phyloP scores from a whole-genome alignment of 192 early-diverging fungal species.

The Funneliformis mosseae region DNA sequence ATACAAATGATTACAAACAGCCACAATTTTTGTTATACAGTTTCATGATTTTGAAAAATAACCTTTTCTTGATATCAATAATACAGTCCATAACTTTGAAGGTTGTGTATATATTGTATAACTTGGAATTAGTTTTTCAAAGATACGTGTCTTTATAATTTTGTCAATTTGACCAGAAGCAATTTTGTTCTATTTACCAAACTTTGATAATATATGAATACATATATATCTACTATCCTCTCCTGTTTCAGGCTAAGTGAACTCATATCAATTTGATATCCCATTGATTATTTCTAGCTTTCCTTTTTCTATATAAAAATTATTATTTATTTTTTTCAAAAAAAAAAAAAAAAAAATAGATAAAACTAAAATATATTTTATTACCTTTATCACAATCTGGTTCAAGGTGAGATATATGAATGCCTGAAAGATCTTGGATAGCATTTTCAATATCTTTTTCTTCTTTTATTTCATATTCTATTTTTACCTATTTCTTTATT shows the following conservation, averaged over 20 bases:
- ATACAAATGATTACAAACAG: too few relatives aligned
- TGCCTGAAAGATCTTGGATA: not conserved
- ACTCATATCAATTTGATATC: slow-evolving; percentile 2
- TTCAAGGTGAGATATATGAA: not conserved
- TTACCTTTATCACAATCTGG: not conserved
- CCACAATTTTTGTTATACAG: too few relatives aligned
- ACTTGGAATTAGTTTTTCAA: not conserved
- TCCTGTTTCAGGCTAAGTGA: not conserved
- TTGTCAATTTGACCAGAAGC: not conserved
- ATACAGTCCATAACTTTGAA: not conserved
- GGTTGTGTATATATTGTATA: not conserved
- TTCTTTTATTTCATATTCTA: not conserved
- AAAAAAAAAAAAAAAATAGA: not conserved
- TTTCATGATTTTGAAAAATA: too few relatives aligned
- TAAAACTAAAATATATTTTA: not conserved
- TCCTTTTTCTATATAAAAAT: not conserved
- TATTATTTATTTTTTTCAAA: not conserved
- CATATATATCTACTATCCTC: not conserved
- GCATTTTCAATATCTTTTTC: not conserved
- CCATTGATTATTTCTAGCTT: not conserved
- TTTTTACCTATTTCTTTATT: not conserved
- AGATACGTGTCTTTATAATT: not conserved
- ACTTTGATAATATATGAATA: not conserved
- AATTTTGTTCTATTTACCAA: not conserved
- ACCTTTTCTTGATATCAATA: not conserved